Evolutionary conservation across 768 basidiomycete genomes (phyloP).

Genomic region (Tulasnella sp.): DNA sequence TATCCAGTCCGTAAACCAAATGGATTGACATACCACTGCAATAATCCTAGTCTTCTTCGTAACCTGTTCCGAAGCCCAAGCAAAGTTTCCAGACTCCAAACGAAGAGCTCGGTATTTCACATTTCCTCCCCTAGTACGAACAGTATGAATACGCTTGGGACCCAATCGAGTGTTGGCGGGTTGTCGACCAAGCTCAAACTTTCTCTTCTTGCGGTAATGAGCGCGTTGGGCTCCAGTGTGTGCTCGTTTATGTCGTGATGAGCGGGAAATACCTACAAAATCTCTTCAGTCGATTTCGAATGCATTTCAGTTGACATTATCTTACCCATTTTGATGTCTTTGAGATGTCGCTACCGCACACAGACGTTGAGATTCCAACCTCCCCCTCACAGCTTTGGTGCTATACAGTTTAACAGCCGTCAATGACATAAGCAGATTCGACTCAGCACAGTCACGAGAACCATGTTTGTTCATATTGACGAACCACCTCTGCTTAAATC

Average conservation of each 20-base stretch:
- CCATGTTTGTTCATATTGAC: too few species aligned
- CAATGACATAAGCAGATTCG: too few species aligned
- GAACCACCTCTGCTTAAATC: too few species aligned
- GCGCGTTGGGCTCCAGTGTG: conserved; percentile 84
- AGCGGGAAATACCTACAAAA: conserved; percentile 79
- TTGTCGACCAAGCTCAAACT: conserved; percentile 99
- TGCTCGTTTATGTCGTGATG: conserved; percentile 95
- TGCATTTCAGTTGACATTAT: too few species aligned
- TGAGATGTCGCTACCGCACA: too few species aligned
- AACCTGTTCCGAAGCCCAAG: conserved; percentile 91
- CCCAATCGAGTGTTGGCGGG: conserved; percentile 96
- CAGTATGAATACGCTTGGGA: conserved; percentile 85
- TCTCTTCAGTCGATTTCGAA: too few species aligned
- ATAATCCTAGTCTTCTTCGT: conserved; percentile 95
- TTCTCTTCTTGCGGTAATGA: conserved; percentile 99
- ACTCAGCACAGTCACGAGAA: too few species aligned
- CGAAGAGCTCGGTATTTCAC: conserved; percentile 90
- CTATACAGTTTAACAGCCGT: too few species aligned
- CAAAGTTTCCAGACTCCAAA: conserved; percentile 94
- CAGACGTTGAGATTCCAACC: too few species aligned
- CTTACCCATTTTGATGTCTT: too few species aligned
- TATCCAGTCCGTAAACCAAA: neutral
- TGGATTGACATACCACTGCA: conserved; percentile 59
- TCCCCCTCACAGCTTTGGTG: too few species aligned
- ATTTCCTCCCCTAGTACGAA: conserved; percentile 93